phyloP scores from a whole-genome alignment of 768 basidiomycete genomes.

The Podaxis sp. region DNA sequence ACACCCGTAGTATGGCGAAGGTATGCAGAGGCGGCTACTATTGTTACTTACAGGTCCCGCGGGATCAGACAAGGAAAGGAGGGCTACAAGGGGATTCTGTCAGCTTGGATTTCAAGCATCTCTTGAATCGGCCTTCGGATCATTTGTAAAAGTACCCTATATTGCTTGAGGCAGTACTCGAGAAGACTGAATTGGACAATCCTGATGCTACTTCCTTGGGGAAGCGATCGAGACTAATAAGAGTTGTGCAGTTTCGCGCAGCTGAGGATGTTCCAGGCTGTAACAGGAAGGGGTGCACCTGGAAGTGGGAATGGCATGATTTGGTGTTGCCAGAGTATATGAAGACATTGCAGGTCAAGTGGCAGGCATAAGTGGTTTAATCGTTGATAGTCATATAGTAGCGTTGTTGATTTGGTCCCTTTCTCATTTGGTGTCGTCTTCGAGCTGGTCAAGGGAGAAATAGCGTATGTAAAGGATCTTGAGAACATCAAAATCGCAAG shows the following conservation, averaged over 20 bases:
- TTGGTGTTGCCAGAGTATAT: conserved; percentile 67
- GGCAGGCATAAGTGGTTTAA: conserved; percentile 13
- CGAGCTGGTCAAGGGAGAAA: conserved; percentile 93
- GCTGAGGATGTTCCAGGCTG: conserved; percentile 85
- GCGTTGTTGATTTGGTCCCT: neutral
- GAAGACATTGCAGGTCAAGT: conserved; percentile 60
- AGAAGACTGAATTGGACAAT: conserved; percentile 77
- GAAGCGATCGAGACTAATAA: conserved; percentile 84
- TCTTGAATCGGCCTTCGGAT: conserved; percentile 76
- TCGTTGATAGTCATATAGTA: neutral
- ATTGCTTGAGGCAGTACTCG: conserved; percentile 81
- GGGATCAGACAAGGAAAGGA: conserved; percentile 44
- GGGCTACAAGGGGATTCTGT: conserved; percentile 38
- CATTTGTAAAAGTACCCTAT: conserved; percentile 89
- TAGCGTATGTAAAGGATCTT: conserved; percentile 91
- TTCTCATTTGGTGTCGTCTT: conserved; percentile 70
- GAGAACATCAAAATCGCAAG: conserved; percentile 80
- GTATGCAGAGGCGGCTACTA: conserved; percentile 55
- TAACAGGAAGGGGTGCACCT: conserved; percentile 79
- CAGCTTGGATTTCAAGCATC: conserved; percentile 65
- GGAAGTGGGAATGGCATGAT: conserved; percentile 90
- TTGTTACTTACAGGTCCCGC: conserved; percentile 31
- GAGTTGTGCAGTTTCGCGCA: conserved; percentile 79
- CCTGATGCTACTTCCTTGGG: conserved; percentile 76
- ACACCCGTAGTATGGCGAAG: conserved; percentile 3